phyloP scores from a whole-genome alignment of 768 basidiomycete species.

The Suillus occidentalis region DNA sequence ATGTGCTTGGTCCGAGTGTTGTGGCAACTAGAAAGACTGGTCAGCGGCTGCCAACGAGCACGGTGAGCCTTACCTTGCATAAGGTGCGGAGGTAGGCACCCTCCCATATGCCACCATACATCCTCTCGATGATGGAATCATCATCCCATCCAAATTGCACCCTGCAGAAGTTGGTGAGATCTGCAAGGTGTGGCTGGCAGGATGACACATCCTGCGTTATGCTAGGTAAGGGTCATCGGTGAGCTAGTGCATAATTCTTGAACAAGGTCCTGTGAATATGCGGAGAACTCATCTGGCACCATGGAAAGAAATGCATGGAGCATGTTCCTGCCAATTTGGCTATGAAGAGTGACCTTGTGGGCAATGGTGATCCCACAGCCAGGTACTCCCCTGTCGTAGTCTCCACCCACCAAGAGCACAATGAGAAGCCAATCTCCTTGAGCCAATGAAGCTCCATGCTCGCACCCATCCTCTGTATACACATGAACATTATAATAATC shows the following conservation, averaged over 20 bases:
- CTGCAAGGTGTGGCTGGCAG: neutral
- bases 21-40: neutral
- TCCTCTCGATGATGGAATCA: neutral
- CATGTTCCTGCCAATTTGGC: neutral
- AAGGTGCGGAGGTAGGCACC: neutral
- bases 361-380: conserved; percentile 4
- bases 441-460: neutral
- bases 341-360: neutral
- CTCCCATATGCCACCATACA: neutral
- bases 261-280: no score
- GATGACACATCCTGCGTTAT: no score
- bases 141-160: neutral
- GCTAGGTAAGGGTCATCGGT: no score
- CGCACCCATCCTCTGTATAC: neutral
- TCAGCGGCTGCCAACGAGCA: neutral
- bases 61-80: neutral
- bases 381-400: neutral
- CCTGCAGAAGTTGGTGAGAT: neutral
- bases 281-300: neutral
- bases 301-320: neutral
- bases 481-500: neutral
- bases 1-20: neutral
- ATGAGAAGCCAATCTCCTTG: neutral
- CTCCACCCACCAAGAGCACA: neutral
- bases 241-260: no score